Percentiles rank a stretch among this genome's conserved stretches.
Conservation (phyloP, 2,329 filamentous ascomycete species). For the Phialophora tarda region DNA sequence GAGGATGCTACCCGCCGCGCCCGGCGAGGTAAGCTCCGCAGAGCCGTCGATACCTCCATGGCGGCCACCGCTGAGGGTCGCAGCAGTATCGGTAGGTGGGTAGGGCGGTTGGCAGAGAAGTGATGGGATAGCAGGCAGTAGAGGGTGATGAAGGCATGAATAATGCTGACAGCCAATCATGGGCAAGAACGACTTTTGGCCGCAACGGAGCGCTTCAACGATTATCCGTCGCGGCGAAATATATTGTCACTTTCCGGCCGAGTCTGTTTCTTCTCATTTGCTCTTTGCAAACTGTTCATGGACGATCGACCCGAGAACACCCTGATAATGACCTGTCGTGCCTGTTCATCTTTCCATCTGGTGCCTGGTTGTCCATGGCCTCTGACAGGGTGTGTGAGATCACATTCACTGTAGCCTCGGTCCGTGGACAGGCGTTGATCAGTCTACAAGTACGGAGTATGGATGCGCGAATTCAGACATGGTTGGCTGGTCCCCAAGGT, state of each 20-base stretch:
- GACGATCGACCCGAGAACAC: background rate
- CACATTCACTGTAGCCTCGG: background rate
- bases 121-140: background rate
- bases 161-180: conserved; percentile 2
- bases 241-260: background rate
- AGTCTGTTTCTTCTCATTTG: background rate
- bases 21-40: conserved; percentile 26
- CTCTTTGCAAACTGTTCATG: background rate
- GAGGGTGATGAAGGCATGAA: conserved; percentile 2
- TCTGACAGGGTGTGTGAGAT: background rate
- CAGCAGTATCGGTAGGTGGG: background rate
- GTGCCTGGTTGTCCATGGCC: background rate
- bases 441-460: background rate
- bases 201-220: conserved; percentile 10
- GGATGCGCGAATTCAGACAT: background rate
- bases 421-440: background rate
- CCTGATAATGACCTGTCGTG: background rate
- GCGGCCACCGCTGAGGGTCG: background rate
- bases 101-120: background rate
- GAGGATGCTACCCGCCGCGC: conserved; percentile 1
- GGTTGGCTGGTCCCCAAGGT: background rate
- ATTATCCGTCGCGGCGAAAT: conserved; percentile 15
- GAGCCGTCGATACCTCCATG: conserved; percentile 27
- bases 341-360: background rate
- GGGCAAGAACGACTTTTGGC: conserved; percentile 4